These are phyloP conservation scores for Russula dissimulans DNA, from an alignment of 768 basidiomycete species.

Conservation along the genomic window DNA sequence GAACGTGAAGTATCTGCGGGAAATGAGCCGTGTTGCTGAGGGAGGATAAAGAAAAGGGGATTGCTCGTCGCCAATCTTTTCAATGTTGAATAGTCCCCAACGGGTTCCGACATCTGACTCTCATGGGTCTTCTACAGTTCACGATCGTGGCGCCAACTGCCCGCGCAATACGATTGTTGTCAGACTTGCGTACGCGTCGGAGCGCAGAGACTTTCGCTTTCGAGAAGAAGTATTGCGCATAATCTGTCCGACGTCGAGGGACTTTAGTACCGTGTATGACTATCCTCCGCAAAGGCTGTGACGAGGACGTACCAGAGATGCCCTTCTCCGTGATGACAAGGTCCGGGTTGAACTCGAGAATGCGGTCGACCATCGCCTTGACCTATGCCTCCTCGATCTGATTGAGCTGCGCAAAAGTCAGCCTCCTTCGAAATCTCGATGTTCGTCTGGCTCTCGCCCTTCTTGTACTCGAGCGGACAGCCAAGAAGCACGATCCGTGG, in stretches of 20 bases:
- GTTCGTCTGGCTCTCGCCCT: slow-evolving; percentile 96
- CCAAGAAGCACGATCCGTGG: slow-evolving; percentile 86
- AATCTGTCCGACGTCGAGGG: slow-evolving; percentile 40
- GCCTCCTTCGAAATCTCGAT: slow-evolving; percentile 95
- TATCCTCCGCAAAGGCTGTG: background rate
- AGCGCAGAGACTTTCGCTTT: slow-evolving; percentile 87
- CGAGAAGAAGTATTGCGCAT: slow-evolving; percentile 88
- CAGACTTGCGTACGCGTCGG: no score
- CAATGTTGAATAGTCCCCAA: slow-evolving; percentile 91
- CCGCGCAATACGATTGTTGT: no score
- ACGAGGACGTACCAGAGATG: slow-evolving; percentile 65
- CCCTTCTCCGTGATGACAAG: slow-evolving; percentile 97
- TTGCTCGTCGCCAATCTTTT: slow-evolving; percentile 94
- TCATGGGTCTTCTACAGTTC: no score
- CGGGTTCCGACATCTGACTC: slow-evolving; percentile 86
- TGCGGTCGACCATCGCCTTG: slow-evolving; percentile 70
- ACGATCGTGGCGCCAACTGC: no score
- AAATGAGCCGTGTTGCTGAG: slow-evolving; percentile 35
- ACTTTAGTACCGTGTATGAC: background rate
- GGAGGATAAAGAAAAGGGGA: slow-evolving; percentile 3
- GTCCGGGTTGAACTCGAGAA: slow-evolving; percentile 92
- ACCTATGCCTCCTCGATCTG: slow-evolving; percentile 97
- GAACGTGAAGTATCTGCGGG: slow-evolving; percentile 98
- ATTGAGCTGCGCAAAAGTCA: slow-evolving; percentile 88
- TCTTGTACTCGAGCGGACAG: slow-evolving; percentile 97